A percentile compares a stretch with the other conserved stretches of the same genome.
These are phyloP conservation scores for Maudiozyma turicensis DNA, from an alignment of 805 yeast species.

Conservation along the genomic window DNA sequence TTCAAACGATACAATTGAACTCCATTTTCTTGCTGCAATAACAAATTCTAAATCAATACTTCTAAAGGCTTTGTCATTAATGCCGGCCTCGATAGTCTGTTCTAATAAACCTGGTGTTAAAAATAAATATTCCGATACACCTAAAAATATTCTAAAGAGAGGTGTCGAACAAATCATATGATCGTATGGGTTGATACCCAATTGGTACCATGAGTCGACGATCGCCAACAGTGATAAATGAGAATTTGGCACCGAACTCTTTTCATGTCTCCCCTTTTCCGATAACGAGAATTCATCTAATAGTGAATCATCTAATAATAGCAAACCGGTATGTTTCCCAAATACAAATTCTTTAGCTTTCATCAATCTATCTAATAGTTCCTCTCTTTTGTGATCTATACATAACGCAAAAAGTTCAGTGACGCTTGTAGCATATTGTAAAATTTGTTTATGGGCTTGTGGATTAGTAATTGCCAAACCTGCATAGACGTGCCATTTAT, in stretches of 20 bases:
- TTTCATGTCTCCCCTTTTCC: constrained; percentile 50
- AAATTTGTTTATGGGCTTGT: constrained; percentile 81
- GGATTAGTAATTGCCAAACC: constrained; percentile 96
- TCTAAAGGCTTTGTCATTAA: constrained; percentile 57
- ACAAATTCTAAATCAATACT: constrained; percentile 89
- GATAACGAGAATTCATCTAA: constrained; percentile 72
- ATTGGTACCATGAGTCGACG: constrained; percentile 85
- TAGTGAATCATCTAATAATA: constrained; percentile 66
- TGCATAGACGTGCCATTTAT: constrained; percentile 97
- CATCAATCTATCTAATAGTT: constrained; percentile 46
- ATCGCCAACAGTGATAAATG: constrained; percentile 83
- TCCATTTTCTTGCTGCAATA: constrained; percentile 82
- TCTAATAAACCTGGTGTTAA: constrained; percentile 79
- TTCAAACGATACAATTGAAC: constrained; percentile 66
- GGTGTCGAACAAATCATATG: constrained; percentile 97
- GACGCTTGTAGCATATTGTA: constrained; percentile 79
- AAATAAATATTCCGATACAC: constrained; percentile 87
- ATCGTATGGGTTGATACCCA: constrained; percentile 85
- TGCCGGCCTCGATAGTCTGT: constrained; percentile 63
- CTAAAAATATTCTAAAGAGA: constrained; percentile 79
- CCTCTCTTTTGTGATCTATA: constrained; percentile 57
- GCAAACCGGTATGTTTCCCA: constrained; percentile 48
- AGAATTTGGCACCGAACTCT: constrained; percentile 54
- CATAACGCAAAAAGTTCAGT: constrained; percentile 77
- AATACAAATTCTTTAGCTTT: constrained; percentile 72